These are phyloP conservation scores for Globisporangium paroecandrum DNA, from an alignment of 352 stramenopile genomes.

Conservation along the genomic window DNA sequence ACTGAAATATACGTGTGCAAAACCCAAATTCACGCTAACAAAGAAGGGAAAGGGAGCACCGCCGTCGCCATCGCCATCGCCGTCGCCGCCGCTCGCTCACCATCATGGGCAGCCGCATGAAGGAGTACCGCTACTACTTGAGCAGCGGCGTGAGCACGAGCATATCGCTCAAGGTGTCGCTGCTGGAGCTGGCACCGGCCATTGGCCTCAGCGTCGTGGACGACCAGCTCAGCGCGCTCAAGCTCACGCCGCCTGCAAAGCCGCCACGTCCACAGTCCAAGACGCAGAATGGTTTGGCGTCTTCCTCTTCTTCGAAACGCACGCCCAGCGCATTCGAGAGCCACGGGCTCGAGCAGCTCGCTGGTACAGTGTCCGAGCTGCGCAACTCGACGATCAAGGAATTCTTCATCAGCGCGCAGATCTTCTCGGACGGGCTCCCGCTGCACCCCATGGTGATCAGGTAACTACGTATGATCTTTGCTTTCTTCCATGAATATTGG, in stretches of 20 bases:
- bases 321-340: conserved; percentile 26
- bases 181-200: conserved; percentile 64
- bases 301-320: conserved; percentile 1
- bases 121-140: conserved; percentile 89
- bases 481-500: neutral
- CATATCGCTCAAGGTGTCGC: conserved; percentile 80
- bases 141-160: conserved; percentile 79
- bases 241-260: conserved; percentile 9
- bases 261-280: neutral
- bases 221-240: conserved; percentile 12
- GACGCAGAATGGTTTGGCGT: neutral
- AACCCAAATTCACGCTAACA: neutral
- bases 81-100: neutral
- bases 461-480: conserved; percentile 17
- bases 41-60: neutral
- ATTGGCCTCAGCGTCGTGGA: conserved; percentile 35
- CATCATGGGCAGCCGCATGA: conserved; percentile 61
- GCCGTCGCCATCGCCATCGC: no score
- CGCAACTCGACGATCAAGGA: conserved; percentile 82
- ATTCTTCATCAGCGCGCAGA: conserved; percentile 87
- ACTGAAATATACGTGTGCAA: neutral
- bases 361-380: conserved; percentile 61
- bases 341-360: conserved; percentile 52
- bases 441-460: conserved; percentile 83
- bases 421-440: conserved; percentile 80